A percentile compares a stretch with the other conserved stretches of the same genome.
Evolutionary conservation across 768 basidiomycete genomes (phyloP).

Genomic region (Tylopilus rubrobrunneus): DNA sequence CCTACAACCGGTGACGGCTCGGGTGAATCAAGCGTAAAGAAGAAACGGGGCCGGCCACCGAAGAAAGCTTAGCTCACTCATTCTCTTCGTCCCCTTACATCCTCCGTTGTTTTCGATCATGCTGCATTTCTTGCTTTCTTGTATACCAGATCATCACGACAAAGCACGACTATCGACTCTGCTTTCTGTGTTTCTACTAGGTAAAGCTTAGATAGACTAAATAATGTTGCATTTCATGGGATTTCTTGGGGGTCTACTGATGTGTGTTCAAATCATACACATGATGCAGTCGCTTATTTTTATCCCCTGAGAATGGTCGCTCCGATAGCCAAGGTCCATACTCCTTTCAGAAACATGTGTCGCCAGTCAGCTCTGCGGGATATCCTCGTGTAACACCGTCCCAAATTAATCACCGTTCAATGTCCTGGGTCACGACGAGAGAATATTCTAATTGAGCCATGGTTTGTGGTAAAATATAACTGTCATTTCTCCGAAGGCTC

Average conservation of each 20-base stretch:
- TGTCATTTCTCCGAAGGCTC: constrained; percentile 20
- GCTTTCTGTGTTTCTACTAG: constrained; percentile 33
- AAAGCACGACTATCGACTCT: constrained; percentile 33
- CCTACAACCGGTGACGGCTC: constrained; percentile 33
- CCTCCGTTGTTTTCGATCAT: constrained; percentile 23
- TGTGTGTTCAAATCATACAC: constrained; percentile 14
- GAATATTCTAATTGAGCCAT: constrained; percentile 21
- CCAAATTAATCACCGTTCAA: constrained; percentile 35
- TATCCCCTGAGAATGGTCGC: constrained; percentile 30
- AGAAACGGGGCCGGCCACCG: constrained; percentile 72
- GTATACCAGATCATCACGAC: constrained; percentile 34
- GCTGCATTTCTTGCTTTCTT: constrained; percentile 33
- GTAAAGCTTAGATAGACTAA: constrained; percentile 34
- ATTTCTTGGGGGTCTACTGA: constrained; percentile 17
- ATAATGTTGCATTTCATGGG: constrained; percentile 28
- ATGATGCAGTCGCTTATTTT: constrained; percentile 29
- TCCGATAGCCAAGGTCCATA: constrained; percentile 11
- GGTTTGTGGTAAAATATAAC: constrained; percentile 13
- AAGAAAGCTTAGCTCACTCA: constrained; percentile 32
- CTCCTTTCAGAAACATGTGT: constrained; percentile 25
- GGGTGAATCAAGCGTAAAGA: constrained; percentile 53
- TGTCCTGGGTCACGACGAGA: constrained; percentile 18
- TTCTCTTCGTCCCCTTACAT: constrained; percentile 6
- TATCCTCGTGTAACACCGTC: constrained; percentile 30
- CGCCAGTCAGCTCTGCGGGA: constrained; percentile 22